phyloP scores from a whole-genome alignment of 495 filamentous ascomycete genomes.

The Penicillium macrosclerotiorum region DNA sequence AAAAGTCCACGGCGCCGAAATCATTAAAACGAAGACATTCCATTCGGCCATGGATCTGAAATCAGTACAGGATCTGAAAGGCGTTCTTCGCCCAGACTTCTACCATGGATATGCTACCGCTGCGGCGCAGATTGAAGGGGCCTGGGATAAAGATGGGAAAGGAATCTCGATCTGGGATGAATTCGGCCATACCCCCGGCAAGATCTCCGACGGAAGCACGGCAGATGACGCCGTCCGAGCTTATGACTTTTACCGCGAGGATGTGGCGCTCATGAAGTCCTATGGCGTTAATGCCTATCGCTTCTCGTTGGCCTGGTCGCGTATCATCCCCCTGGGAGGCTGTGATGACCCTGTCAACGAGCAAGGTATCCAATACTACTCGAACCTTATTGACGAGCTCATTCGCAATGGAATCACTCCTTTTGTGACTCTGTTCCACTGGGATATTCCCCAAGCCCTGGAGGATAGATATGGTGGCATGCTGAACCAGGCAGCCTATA shows the following conservation, averaged over 20 bases:
- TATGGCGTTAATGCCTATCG: constrained; percentile 64
- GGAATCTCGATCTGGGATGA: constrained; percentile 72
- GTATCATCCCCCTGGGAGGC: constrained; percentile 58
- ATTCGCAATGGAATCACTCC: constrained; percentile 44
- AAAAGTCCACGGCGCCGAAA: too few relatives aligned
- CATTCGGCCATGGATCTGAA: constrained; percentile 27
- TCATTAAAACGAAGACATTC: not conserved
- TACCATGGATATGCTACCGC: constrained; percentile 39
- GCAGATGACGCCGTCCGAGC: constrained; percentile 67
- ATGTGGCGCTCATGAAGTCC: constrained; percentile 68
- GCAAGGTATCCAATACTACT: constrained; percentile 44
- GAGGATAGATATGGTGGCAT: constrained; percentile 49
- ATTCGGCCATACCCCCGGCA: constrained; percentile 65
- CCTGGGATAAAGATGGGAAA: constrained; percentile 61
- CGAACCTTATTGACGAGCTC: constrained; percentile 43
- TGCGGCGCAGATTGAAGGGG: constrained; percentile 66
- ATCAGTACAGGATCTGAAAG: constrained; percentile 32
- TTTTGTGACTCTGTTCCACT: constrained; percentile 51
- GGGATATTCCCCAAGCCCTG: constrained; percentile 46
- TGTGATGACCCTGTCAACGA: constrained; percentile 36
- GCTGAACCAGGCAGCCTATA: constrained; percentile 41
- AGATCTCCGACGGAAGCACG: constrained; percentile 65
- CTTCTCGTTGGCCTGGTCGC: constrained; percentile 71
- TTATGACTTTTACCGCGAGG: constrained; percentile 66
- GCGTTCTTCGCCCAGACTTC: constrained; percentile 30